Evolutionary conservation across 352 stramenopile genomes (phyloP).

Genomic region (Phytophthora colocasiae): DNA sequence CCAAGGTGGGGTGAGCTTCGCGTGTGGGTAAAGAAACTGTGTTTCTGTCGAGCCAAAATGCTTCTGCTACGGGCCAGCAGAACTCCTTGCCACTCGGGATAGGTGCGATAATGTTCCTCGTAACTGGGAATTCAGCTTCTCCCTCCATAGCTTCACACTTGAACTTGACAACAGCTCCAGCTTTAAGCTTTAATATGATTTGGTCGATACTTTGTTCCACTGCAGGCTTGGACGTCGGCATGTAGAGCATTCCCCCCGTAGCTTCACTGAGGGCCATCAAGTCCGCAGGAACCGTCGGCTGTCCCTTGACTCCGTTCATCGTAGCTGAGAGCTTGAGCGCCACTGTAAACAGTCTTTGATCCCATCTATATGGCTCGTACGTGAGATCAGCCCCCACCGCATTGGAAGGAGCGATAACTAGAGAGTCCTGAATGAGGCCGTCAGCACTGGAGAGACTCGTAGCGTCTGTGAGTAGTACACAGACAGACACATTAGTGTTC

Average conservation of each 20-base stretch:
- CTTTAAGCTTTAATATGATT: constrained; percentile 85
- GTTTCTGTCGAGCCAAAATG: constrained; percentile 89
- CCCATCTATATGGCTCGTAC: constrained; percentile 85
- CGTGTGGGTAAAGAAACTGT: constrained; percentile 73
- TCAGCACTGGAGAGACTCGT: constrained; percentile 70
- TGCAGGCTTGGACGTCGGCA: constrained; percentile 79
- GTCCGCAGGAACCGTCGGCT: constrained; percentile 65
- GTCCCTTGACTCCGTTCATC: constrained; percentile 52
- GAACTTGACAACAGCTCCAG: constrained; percentile 84
- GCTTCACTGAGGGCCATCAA: constrained; percentile 88
- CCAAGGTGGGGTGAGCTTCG: constrained; percentile 79
- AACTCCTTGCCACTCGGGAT: constrained; percentile 85
- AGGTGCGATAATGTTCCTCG: constrained; percentile 76
- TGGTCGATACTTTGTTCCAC: constrained; percentile 89
- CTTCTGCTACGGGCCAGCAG: constrained; percentile 81
- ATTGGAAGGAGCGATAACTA: constrained; percentile 74
- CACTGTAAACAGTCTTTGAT: constrained; percentile 84
- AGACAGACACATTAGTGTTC: constrained; percentile 88
- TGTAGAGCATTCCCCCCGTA: constrained; percentile 84
- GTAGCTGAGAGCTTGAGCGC: constrained; percentile 85
- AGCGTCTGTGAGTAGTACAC: constrained; percentile 85
- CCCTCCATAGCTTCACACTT: constrained; percentile 64
- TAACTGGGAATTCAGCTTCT: constrained; percentile 53
- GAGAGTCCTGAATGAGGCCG: constrained; percentile 75
- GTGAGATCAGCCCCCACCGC: constrained; percentile 82